phyloP scores from a whole-genome alignment of 495 filamentous ascomycete genomes.

The Daldinia loculata region DNA sequence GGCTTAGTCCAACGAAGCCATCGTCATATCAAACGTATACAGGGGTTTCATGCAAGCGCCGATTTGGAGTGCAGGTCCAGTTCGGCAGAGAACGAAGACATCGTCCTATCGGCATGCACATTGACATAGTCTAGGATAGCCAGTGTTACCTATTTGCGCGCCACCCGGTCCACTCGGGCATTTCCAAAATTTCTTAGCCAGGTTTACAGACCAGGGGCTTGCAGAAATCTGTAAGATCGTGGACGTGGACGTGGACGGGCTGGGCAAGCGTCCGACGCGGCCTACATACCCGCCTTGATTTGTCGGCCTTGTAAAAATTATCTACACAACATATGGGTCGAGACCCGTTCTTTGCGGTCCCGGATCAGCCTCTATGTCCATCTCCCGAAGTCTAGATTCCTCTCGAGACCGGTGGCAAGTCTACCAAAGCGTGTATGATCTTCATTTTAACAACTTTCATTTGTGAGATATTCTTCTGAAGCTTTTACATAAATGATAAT shows the following conservation, averaged over 20 bases:
- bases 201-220: slow-evolving; percentile 22
- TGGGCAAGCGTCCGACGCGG: background rate
- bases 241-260: background rate
- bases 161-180: slow-evolving; percentile 32
- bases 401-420: slow-evolving; percentile 20
- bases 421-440: slow-evolving; percentile 17
- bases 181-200: slow-evolving; percentile 27
- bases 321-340: background rate
- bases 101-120: slow-evolving; percentile 31
- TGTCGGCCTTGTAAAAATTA: background rate
- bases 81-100: slow-evolving; percentile 27
- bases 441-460: slow-evolving; percentile 13
- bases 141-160: slow-evolving; percentile 18
- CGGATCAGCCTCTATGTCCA: slow-evolving; percentile 8
- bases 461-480: background rate
- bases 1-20: slow-evolving; percentile 28
- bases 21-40: slow-evolving; percentile 37
- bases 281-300: background rate
- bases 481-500: background rate
- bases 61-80: slow-evolving; percentile 20
- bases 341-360: slow-evolving; percentile 21
- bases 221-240: background rate
- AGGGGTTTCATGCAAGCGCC: slow-evolving; percentile 32
- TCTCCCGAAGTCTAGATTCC: slow-evolving; percentile 23
- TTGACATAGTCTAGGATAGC: slow-evolving; percentile 31